A percentile compares a stretch with the other conserved stretches of the same genome.
phyloP scores from a whole-genome alignment of 352 stramenopile species.

The Sclerospora graminicola region DNA sequence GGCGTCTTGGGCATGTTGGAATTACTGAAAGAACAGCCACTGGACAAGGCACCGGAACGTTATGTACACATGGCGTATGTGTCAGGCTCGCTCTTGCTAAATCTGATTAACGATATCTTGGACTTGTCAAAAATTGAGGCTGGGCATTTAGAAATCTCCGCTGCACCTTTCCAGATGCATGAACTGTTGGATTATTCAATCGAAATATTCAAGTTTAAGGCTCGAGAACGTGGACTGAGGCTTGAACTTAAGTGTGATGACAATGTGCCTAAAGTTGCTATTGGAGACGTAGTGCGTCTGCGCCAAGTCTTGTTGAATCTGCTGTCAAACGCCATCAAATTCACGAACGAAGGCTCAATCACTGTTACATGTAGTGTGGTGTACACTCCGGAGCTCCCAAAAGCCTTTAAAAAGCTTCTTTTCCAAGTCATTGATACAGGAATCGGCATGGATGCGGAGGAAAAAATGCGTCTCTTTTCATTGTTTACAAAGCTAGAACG shows the following conservation, averaged over 20 bases:
- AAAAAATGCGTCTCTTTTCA: conserved; percentile 73
- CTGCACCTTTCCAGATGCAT: conserved; percentile 73
- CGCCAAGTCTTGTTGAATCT: conserved; percentile 77
- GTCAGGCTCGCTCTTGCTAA: conserved; percentile 78
- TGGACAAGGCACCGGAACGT: conserved; percentile 49
- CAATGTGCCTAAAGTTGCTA: conserved; percentile 53
- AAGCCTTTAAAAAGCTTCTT: conserved; percentile 55
- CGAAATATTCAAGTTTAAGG: conserved; percentile 87
- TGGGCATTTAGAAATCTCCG: conserved; percentile 84
- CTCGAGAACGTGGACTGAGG: conserved; percentile 75
- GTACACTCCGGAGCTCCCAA: conserved; percentile 48
- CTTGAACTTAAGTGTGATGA: conserved; percentile 64
- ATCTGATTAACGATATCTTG: conserved; percentile 89
- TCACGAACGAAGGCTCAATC: conserved; percentile 75
- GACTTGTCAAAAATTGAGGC: conserved; percentile 91
- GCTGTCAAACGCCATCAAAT: conserved; percentile 84
- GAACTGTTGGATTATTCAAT: conserved; percentile 80
- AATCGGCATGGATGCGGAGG: conserved; percentile 70
- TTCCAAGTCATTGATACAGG: conserved; percentile 84
- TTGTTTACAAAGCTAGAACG: conserved; percentile 77
- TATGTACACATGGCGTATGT: conserved; percentile 85
- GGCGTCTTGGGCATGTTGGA: conserved; percentile 79
- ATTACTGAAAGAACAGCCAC: conserved; percentile 63
- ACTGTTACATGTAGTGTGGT: conserved; percentile 67
- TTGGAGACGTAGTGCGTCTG: conserved; percentile 68